Percentiles rank a stretch among this genome's conserved stretches.
phyloP scores from a whole-genome alignment of 2,329 filamentous ascomycete species.

The Fusarium xylarioides region DNA sequence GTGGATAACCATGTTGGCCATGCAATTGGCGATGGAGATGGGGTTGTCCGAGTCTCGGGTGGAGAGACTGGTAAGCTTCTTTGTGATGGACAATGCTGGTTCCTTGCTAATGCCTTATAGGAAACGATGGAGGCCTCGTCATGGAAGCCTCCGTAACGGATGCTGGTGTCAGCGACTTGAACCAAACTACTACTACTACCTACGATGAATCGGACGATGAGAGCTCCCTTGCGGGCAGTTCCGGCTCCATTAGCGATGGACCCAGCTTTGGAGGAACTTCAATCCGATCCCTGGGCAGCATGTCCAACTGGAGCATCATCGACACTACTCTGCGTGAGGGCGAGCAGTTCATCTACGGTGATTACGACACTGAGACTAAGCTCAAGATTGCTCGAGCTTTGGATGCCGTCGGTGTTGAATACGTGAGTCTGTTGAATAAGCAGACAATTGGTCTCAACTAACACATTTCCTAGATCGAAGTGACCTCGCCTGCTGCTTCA shows the following conservation, averaged over 20 bases:
- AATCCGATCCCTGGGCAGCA: conserved; percentile 7
- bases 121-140: neutral
- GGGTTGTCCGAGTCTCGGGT: conserved; percentile 19
- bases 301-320: conserved; percentile 40
- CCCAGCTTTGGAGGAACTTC: conserved; percentile 21
- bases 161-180: neutral
- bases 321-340: conserved; percentile 41
- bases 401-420: conserved; percentile 64
- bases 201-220: conserved; percentile 10
- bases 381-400: conserved; percentile 38
- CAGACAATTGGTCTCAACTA: neutral
- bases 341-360: conserved; percentile 69
- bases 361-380: conserved; percentile 72
- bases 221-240: conserved; percentile 16
- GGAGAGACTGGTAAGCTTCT: conserved; percentile 5
- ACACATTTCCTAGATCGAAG: conserved; percentile 58
- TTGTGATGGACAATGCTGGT: neutral
- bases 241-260: conserved; percentile 5
- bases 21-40: conserved; percentile 30
- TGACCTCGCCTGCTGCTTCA: conserved; percentile 86
- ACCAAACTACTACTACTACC: conserved; percentile 2
- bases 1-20: conserved; percentile 35
- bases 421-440: neutral
- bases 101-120: neutral
- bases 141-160: conserved; percentile 34